Conservation (phyloP, 1,139 yeast species). For the Debaryomycetaceae sp. region DNA sequence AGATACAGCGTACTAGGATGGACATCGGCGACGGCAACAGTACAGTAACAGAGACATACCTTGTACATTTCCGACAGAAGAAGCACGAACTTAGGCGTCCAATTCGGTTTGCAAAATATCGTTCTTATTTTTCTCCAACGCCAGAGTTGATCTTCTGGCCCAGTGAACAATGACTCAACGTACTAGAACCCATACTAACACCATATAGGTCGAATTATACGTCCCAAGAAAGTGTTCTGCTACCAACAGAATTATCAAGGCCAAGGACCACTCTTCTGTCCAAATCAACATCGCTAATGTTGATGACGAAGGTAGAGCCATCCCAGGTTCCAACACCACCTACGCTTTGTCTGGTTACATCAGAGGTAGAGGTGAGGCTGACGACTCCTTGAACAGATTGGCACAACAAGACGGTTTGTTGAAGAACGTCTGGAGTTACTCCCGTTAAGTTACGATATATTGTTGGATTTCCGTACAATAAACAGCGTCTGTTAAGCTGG, state of each 20-base stretch:
- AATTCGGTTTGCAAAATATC: too few species aligned
- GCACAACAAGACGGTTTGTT: constrained; percentile 98
- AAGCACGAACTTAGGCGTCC: too few species aligned
- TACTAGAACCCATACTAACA: constrained; percentile 1
- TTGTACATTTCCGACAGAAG: too few species aligned
- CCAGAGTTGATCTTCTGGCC: too few species aligned
- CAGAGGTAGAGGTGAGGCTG: constrained; percentile 81
- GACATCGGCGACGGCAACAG: too few species aligned
- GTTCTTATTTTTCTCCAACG: too few species aligned
- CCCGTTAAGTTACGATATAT: constrained; percentile 65
- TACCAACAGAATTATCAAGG: constrained; percentile 99
- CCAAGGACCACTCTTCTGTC: constrained; percentile 99
- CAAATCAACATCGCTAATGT: constrained; percentile 60
- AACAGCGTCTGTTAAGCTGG: constrained; percentile 3
- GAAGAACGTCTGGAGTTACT: constrained; percentile 98
- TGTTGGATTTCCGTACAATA: constrained; percentile 1
- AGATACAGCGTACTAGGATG: too few species aligned
- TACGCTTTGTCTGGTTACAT: constrained; percentile 97
- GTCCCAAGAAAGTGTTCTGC: constrained; percentile 99
- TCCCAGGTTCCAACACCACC: constrained; percentile 88
- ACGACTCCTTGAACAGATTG: constrained; percentile 98
- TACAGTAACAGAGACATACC: too few species aligned
- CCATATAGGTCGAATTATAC: constrained; percentile 91
- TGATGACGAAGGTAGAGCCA: constrained; percentile 94
- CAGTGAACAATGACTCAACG: too few species aligned